Percentiles rank a stretch among this genome's conserved stretches.
These are phyloP conservation scores for Russula dissimulans DNA, from an alignment of 768 basidiomycete genomes.

Conservation along the genomic window DNA sequence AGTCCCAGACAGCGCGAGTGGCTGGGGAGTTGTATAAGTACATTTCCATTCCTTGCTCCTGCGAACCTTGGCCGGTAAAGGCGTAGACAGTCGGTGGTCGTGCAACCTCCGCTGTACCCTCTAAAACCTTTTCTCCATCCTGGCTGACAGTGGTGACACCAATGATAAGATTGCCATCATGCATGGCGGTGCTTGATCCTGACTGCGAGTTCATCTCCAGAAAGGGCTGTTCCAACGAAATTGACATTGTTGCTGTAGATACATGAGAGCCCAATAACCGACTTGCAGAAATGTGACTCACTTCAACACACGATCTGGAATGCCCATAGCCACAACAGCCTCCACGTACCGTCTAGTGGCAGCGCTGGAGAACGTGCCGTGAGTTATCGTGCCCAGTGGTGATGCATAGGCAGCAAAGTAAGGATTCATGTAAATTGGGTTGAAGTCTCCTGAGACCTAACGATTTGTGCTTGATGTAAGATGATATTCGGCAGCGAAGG, in stretches of 20 bases:
- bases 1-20: constrained; percentile 95
- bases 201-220: too few relatives aligned
- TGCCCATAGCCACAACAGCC: too few relatives aligned
- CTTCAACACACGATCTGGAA: too few relatives aligned
- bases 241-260: constrained; percentile 76
- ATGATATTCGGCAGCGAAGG: constrained; percentile 83
- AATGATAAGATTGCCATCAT: constrained; percentile 35
- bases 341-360: constrained; percentile 22
- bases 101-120: constrained; percentile 86
- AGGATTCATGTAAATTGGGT: constrained; percentile 54
- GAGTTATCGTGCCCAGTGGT: constrained; percentile 93
- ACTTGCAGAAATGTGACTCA: too few relatives aligned
- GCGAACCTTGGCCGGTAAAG: constrained; percentile 60
- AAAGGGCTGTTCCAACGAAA: constrained; percentile 34
- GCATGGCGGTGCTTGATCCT: too few relatives aligned
- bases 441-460: too few relatives aligned
- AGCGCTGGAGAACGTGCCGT: constrained; percentile 95
- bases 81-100: constrained; percentile 92
- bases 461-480: too few relatives aligned
- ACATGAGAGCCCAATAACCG: constrained; percentile 9
- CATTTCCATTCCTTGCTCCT: constrained; percentile 89
- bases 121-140: constrained; percentile 83
- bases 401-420: constrained; percentile 94
- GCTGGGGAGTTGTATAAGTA: constrained; percentile 89
- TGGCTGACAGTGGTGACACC: constrained; percentile 79